Percentiles rank a stretch among this genome's conserved stretches.
Evolutionary conservation across 352 stramenopile genomes (phyloP).

Genomic region (Phytophthora rubi): DNA sequence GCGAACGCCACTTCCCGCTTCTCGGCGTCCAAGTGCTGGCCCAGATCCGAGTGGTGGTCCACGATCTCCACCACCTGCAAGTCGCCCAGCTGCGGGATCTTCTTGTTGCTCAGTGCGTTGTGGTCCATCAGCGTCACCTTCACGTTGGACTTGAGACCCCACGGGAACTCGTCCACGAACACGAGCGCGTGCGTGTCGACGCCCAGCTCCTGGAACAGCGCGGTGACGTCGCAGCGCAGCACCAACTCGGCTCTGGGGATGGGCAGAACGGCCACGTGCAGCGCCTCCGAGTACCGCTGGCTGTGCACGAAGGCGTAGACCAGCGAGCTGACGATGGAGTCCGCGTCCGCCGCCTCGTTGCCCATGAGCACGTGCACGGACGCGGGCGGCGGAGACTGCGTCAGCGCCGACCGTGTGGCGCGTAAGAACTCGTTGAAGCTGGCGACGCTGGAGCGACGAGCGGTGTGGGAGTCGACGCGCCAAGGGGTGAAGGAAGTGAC

Average conservation of each 20-base stretch:
- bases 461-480: constrained; percentile 1
- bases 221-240: constrained; percentile 71
- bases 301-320: constrained; percentile 63
- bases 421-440: constrained; percentile 34
- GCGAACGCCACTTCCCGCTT: constrained; percentile 76
- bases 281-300: constrained; percentile 11
- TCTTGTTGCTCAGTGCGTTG: constrained; percentile 75
- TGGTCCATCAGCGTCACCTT: constrained; percentile 74
- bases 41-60: constrained; percentile 80
- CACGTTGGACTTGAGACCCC: constrained; percentile 40
- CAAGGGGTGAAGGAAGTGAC: too few relatives aligned
- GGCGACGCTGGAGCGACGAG: constrained; percentile 21
- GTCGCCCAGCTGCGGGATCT: constrained; percentile 30
- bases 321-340: constrained; percentile 85
- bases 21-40: constrained; percentile 45
- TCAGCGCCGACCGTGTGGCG: constrained; percentile 14
- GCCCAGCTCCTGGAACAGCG: constrained; percentile 58
- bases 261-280: constrained; percentile 66
- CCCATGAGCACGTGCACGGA: constrained; percentile 71
- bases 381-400: neutral
- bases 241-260: constrained; percentile 67
- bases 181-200: constrained; percentile 63
- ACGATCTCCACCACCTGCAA: constrained; percentile 72
- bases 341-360: constrained; percentile 83
- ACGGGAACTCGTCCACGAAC: constrained; percentile 85